These are phyloP conservation scores for Wickerhamiella qilinensis DNA, from an alignment of 805 yeast genomes.

Conservation along the genomic window DNA sequence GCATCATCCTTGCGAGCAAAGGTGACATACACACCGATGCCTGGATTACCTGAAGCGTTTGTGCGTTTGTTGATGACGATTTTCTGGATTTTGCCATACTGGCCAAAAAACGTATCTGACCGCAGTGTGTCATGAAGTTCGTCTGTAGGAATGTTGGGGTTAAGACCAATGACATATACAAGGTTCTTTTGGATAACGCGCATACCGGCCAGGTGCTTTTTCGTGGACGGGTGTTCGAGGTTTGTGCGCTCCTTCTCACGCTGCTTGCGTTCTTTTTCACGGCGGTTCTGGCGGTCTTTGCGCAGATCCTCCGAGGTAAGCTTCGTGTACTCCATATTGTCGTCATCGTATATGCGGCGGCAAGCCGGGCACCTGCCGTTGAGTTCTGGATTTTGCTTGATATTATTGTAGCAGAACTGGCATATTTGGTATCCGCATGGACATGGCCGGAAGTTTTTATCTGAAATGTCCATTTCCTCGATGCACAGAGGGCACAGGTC, in stretches of 20 bases:
- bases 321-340: conserved; percentile 71
- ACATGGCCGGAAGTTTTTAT: conserved; percentile 95
- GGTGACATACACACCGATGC: conserved; percentile 91
- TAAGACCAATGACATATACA: conserved; percentile 89
- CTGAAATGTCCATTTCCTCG: conserved; percentile 94
- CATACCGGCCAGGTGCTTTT: conserved; percentile 87
- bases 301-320: conserved; percentile 79
- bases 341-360: conserved; percentile 86
- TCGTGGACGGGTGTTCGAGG: conserved; percentile 51
- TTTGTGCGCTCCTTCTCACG: conserved; percentile 86
- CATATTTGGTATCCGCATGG: conserved; percentile 98
- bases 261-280: conserved; percentile 58
- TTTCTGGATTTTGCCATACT: conserved; percentile 88
- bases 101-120: conserved; percentile 93
- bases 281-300: conserved; percentile 61
- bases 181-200: conserved; percentile 96
- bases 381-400: conserved; percentile 85
- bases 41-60: conserved; percentile 45
- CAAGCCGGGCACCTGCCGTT: conserved; percentile 98
- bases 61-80: conserved; percentile 75
- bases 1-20: conserved; percentile 92
- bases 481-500: conserved; percentile 85
- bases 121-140: conserved; percentile 68
- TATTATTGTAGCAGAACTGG: conserved; percentile 94
- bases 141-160: conserved; percentile 74